phyloP scores from a whole-genome alignment of 768 basidiomycete species.

The Mycena crocata region DNA sequence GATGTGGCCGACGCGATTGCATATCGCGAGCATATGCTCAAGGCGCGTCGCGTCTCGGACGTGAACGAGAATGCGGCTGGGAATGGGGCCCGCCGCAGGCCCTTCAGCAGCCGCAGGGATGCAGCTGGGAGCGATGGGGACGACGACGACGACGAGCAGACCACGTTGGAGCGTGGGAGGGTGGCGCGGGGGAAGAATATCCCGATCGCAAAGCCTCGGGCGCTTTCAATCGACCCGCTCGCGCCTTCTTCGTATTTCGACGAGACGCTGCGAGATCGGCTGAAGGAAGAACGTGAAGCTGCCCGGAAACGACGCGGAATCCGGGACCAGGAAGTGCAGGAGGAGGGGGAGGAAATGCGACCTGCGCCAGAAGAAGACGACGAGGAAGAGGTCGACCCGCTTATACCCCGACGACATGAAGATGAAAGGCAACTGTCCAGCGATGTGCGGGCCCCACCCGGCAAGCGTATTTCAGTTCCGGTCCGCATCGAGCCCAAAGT shows the following conservation, averaged over 20 bases:
- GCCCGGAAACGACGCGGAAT: slow-evolving; percentile 43
- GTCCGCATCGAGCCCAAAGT: slow-evolving; percentile 99
- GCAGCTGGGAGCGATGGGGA: slow-evolving; percentile 38
- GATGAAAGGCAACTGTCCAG: slow-evolving; percentile 27
- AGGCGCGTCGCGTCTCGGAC: slow-evolving; percentile 54
- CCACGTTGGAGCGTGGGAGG: slow-evolving; percentile 24
- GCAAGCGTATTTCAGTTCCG: slow-evolving; percentile 92
- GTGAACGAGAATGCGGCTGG: slow-evolving; percentile 29
- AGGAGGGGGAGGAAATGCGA: slow-evolving; percentile 29
- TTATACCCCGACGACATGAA: slow-evolving; percentile 70
- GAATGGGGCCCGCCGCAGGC: background rate
- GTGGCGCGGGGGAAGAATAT: slow-evolving; percentile 36
- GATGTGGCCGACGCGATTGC: slow-evolving; percentile 89
- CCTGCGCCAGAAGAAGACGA: slow-evolving; percentile 37
- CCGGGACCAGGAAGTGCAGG: slow-evolving; percentile 22
- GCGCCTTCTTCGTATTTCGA: slow-evolving; percentile 87
- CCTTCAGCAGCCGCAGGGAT: background rate
- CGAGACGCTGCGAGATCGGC: slow-evolving; percentile 79
- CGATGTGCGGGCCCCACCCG: slow-evolving; percentile 68
- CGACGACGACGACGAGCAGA: slow-evolving; percentile 45
- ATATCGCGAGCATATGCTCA: slow-evolving; percentile 85
- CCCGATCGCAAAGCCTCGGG: slow-evolving; percentile 44
- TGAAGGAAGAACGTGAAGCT: slow-evolving; percentile 61
- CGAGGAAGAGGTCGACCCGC: slow-evolving; percentile 57
- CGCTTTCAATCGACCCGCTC: slow-evolving; percentile 86